phyloP scores from a whole-genome alignment of 768 basidiomycete genomes.

The Suillus brevipes region DNA sequence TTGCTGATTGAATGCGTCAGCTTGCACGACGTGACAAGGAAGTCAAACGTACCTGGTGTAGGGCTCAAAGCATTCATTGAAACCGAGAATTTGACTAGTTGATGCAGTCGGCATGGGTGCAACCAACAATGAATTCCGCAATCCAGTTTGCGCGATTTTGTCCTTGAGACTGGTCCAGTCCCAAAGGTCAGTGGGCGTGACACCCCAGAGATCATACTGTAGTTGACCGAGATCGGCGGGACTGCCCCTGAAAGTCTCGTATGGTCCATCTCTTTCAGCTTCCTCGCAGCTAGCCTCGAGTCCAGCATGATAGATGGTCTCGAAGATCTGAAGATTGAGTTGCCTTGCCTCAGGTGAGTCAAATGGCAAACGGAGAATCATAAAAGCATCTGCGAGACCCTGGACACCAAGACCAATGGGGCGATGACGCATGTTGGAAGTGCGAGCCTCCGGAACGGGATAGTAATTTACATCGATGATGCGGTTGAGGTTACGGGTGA shows the following conservation, averaged over 20 bases:
- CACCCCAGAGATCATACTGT: slow-evolving; percentile 95
- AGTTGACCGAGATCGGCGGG: slow-evolving; percentile 87
- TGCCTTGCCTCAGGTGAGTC: slow-evolving; percentile 84
- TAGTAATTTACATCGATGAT: slow-evolving; percentile 97
- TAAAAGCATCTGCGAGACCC: slow-evolving; percentile 97
- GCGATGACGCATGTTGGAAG: slow-evolving; percentile 95
- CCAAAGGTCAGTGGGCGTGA: slow-evolving; percentile 88
- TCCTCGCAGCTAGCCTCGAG: slow-evolving; percentile 90
- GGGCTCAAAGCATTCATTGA: slow-evolving; percentile 99
- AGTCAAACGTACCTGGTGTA: slow-evolving; percentile 76
- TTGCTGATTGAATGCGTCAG: slow-evolving; percentile 55
- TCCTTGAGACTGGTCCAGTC: slow-evolving; percentile 90
- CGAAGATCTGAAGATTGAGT: slow-evolving; percentile 95
- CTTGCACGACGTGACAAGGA: background rate
- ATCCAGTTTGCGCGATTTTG: slow-evolving; percentile 76
- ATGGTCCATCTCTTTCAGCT: slow-evolving; percentile 75
- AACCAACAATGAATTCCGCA: slow-evolving; percentile 87
- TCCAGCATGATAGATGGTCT: slow-evolving; percentile 97
- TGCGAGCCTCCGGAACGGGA: slow-evolving; percentile 86
- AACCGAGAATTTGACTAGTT: slow-evolving; percentile 96
- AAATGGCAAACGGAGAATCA: slow-evolving; percentile 95
- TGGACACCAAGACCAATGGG: slow-evolving; percentile 98
- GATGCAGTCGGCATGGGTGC: slow-evolving; percentile 99
- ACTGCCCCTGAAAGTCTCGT: slow-evolving; percentile 87
- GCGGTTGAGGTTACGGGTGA: slow-evolving; percentile 89